These are phyloP conservation scores for Cytospora leucostoma DNA, from an alignment of 2,329 filamentous ascomycete species.

Conservation along the genomic window DNA sequence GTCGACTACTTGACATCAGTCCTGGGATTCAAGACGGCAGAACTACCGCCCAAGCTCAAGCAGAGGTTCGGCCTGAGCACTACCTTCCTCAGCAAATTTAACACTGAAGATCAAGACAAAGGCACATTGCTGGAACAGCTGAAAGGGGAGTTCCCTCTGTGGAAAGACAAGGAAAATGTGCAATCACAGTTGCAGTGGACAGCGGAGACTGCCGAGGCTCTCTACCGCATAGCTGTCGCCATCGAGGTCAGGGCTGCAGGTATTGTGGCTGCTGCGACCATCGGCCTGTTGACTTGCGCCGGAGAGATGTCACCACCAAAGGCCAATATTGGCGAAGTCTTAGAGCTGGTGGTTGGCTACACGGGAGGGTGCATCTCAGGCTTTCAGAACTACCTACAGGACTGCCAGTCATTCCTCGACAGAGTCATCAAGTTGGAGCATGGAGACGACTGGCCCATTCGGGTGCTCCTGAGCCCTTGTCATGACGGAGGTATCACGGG, in stretches of 20 bases:
- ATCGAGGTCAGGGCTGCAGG: slow-evolving; percentile 74
- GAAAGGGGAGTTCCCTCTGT: slow-evolving; percentile 54
- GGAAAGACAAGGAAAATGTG: slow-evolving; percentile 39
- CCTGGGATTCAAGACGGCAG: slow-evolving; percentile 42
- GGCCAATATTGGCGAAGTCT: not conserved
- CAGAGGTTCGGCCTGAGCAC: slow-evolving; percentile 67
- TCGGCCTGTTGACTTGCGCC: slow-evolving; percentile 69
- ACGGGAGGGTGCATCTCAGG: slow-evolving; percentile 80
- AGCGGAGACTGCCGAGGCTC: slow-evolving; percentile 54
- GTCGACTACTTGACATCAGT: slow-evolving; percentile 60
- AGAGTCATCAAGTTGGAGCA: slow-evolving; percentile 48
- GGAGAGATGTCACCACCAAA: slow-evolving; percentile 57
- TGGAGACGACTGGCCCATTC: slow-evolving; percentile 31
- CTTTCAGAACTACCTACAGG: slow-evolving; percentile 71
- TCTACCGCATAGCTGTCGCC: slow-evolving; percentile 68
- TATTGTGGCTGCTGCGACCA: slow-evolving; percentile 70
- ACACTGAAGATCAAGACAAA: slow-evolving; percentile 49
- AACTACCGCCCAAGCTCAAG: slow-evolving; percentile 57
- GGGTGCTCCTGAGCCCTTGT: slow-evolving; percentile 55
- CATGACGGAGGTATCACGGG: slow-evolving; percentile 64
- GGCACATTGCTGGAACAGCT: slow-evolving; percentile 49
- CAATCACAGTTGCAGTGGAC: slow-evolving; percentile 63
- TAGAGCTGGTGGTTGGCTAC: slow-evolving; percentile 73
- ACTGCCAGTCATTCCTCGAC: slow-evolving; percentile 71
- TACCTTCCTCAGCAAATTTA: slow-evolving; percentile 70